Base-by-base conservation (phyloP, 2,329 filamentous ascomycete genomes). In the Colletotrichum chlorophyti region DNA sequence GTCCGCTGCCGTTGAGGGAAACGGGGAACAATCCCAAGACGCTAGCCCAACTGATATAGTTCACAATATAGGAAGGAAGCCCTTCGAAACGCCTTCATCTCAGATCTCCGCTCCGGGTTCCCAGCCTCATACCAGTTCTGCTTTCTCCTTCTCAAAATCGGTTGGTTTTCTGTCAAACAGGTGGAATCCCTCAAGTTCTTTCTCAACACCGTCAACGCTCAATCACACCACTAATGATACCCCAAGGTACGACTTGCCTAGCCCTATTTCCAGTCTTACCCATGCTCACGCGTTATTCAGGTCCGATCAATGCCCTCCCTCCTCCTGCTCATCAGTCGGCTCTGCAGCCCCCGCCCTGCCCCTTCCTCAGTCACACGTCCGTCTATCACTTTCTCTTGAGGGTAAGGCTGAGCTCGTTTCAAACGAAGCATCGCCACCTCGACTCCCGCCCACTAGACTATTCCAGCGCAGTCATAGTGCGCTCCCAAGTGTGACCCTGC, bases 381-480 rank as follows among this genome's bases (percentile, higher is more conserved):
- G 92, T 45, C 81, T 97, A 24, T 92, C 91, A 2, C 86, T 95
- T 68, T 95, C 91, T 15, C 83, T 93, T 27, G 92, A 97, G 68
- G 94, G 94, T 64, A 94, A 93, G 69, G 94, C 94, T n/a, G 90
- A 94, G 67, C 81, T 97, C 48, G 85, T 93, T 19, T 86, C 89
- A 52, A 83, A 88, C 61, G 85, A 89, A 62, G 80, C 83, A 26
- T 89, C 89, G 3, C 90, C 91, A 3, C 91, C 89, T 2, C 88
- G 86, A 48, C 68, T 68, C 50, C 69, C 84, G 81, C 58, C 79
- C 82, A 66, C 74, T 76, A 66, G 77, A 76, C 64, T 81, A 76
- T 58, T 80, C 35, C 86, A 88, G 61, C 84, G 91, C 55, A 93
- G 89, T 70, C 86, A 86, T 65, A 94, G 90, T 70, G 87, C 88